A percentile compares a stretch with the other conserved stretches of the same genome.
Evolutionary conservation across 1,139 yeast species (phyloP).

Genomic region (Pichia sp.): DNA sequence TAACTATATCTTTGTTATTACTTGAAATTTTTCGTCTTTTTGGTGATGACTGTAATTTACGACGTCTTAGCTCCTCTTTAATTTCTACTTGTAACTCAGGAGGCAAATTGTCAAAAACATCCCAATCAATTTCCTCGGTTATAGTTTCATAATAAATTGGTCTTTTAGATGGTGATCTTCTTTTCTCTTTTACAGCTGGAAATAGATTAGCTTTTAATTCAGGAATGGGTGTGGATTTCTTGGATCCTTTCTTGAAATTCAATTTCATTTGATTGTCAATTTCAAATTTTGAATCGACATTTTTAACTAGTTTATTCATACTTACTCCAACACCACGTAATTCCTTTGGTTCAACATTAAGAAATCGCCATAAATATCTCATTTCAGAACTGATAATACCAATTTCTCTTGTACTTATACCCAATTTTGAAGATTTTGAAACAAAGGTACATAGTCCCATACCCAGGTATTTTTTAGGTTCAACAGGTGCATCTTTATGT

Average conservation of each 20-base stretch:
- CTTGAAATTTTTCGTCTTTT: constrained; percentile 11
- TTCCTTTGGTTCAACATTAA: constrained; percentile 52
- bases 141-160: not conserved
- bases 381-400: constrained; percentile 59
- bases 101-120: constrained; percentile 50
- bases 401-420: constrained; percentile 55
- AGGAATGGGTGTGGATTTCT: not conserved
- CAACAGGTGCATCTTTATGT: constrained; percentile 58
- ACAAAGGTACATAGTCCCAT: constrained; percentile 71
- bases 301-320: constrained; percentile 47
- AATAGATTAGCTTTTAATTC: not conserved
- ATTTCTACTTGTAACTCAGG: constrained; percentile 45
- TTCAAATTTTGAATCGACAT: constrained; percentile 25
- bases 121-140: constrained; percentile 39
- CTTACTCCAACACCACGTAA: constrained; percentile 76
- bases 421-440: constrained; percentile 56
- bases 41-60: constrained; percentile 21
- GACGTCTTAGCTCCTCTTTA: constrained; percentile 35
- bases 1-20: constrained; percentile 14
- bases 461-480: constrained; percentile 76
- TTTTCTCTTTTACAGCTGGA: not conserved
- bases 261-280: constrained; percentile 38
- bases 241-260: constrained; percentile 28
- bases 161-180: not conserved
- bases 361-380: constrained; percentile 47